These are phyloP conservation scores for Populus deltoides DNA, from an alignment of 345 rosid species.

Conservation along the genomic window DNA sequence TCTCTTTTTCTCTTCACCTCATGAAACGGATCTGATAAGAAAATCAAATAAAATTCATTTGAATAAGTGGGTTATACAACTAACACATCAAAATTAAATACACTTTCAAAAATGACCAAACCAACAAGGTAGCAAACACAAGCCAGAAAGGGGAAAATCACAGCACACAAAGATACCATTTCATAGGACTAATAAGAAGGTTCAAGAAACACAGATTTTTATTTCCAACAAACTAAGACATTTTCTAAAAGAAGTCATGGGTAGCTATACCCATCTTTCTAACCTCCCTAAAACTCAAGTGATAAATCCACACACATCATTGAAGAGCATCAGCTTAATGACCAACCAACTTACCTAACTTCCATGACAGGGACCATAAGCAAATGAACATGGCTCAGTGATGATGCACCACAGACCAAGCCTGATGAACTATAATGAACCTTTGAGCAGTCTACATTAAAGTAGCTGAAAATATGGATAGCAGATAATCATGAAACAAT, in stretches of 20 bases:
- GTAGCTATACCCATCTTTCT: too few species aligned
- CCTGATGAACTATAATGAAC: background rate
- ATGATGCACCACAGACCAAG: background rate
- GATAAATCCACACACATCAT: background rate
- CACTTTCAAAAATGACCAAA: background rate
- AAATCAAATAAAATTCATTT: conserved; percentile 7
- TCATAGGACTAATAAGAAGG: background rate
- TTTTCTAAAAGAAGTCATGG: background rate
- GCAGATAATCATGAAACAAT: background rate
- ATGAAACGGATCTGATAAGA: conserved; percentile 66
- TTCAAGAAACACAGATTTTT: background rate
- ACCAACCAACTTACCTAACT: background rate
- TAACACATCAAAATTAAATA: background rate
- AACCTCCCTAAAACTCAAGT: background rate
- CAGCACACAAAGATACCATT: background rate
- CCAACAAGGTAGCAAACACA: background rate
- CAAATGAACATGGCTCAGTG: background rate
- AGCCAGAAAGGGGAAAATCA: background rate
- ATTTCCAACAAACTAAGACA: background rate
- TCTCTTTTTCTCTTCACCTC: conserved; percentile 76
- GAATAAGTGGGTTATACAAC: background rate
- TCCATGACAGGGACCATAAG: background rate
- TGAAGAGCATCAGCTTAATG: background rate
- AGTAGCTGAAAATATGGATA: background rate
- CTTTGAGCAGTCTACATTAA: background rate